Base-by-base conservation (phyloP, 352 stramenopile species). In the Globisporangium nunn region DNA sequence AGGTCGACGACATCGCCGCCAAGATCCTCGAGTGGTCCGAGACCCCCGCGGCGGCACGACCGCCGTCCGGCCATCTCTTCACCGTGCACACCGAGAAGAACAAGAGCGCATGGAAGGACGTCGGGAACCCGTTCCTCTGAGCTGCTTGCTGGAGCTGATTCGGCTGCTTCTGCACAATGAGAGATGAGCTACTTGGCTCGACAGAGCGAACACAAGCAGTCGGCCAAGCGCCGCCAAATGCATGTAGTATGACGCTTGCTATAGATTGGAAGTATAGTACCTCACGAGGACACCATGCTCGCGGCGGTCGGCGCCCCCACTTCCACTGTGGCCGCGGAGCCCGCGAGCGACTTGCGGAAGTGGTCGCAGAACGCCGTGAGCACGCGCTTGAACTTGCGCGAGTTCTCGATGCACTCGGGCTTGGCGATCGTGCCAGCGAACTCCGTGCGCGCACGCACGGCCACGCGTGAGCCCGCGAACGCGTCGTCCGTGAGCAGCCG, bases 1-100 rank as follows among this genome's bases (percentile, higher is more conserved):
- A 89, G 75, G 62, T 77, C 1, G 80, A 92, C 30, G 68, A 80
- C 31, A 89, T 94, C 66, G 84, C 72, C 4, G 65, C 72, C 41
- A 88, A 94, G 61, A 87, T 94, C 59, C 61, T 89, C 37, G 71
- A 88, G 56, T 92, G 80, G 82, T 74, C 75, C 2, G 58, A 80
- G 31, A 48, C 71, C 33, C n/a, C 69, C 8, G 58, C 66, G 17
- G 50, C 56, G 48, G 58, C 52, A 50, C 81, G 84, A 29, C 81
- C 84, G 31, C 51, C 74, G 18, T 85, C 66, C 56, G 84, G 81
- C 48, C 77, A 91, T 61, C 66, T 94, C 58, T 58, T 94, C 61
- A 80, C 70, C n/a, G 82, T 86, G 7, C 63, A 68, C 35, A 94
- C 84, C 6, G 28, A 68, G 6, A 78, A 87, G 35, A 72, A 72